Conservation (phyloP, 345 rosid species). For the Laguncularia racemosa region DNA sequence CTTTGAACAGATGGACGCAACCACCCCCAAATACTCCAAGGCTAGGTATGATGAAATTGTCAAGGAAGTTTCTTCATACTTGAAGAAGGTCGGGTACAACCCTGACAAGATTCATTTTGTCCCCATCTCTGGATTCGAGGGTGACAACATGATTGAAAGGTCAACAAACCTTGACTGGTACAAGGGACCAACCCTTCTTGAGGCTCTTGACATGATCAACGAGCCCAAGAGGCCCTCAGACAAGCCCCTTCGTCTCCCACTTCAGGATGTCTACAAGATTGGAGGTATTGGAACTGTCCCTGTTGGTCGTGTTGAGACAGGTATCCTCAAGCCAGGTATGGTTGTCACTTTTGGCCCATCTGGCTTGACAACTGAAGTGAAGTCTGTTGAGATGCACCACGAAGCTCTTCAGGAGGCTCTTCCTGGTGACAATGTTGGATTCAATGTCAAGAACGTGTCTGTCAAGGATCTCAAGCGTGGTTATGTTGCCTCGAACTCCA, state of each 20-base stretch:
- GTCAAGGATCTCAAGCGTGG: constrained; percentile 43
- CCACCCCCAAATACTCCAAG: constrained; percentile 39
- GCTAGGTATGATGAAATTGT: constrained; percentile 35
- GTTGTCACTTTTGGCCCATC: constrained; percentile 66
- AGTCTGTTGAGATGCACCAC: constrained; percentile 21
- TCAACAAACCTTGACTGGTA: constrained; percentile 73
- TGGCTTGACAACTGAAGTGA: constrained; percentile 31
- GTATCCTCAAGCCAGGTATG: constrained; percentile 65
- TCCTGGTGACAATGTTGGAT: constrained; percentile 32
- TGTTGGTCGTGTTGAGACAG: constrained; percentile 71
- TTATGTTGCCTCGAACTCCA: constrained; percentile 27
- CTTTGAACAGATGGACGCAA: constrained; percentile 27
- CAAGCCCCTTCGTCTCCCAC: constrained; percentile 85
- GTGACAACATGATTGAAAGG: constrained; percentile 79
- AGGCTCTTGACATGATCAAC: constrained; percentile 45
- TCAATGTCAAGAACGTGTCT: constrained; percentile 35
- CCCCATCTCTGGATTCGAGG: constrained; percentile 53
- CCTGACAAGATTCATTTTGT: constrained; percentile 35
- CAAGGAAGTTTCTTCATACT: constrained; percentile 37
- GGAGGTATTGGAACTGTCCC: constrained; percentile 85
- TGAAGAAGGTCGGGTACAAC: constrained; percentile 40
- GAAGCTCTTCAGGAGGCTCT: constrained; percentile 19
- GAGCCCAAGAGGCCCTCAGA: constrained; percentile 86
- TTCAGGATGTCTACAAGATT: constrained; percentile 81
- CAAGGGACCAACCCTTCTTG: constrained; percentile 75